Evolutionary conservation across 345 rosid species (phyloP), one percentile per base, ranked within the genome.

Genomic region (Camelina hispida): DNA sequence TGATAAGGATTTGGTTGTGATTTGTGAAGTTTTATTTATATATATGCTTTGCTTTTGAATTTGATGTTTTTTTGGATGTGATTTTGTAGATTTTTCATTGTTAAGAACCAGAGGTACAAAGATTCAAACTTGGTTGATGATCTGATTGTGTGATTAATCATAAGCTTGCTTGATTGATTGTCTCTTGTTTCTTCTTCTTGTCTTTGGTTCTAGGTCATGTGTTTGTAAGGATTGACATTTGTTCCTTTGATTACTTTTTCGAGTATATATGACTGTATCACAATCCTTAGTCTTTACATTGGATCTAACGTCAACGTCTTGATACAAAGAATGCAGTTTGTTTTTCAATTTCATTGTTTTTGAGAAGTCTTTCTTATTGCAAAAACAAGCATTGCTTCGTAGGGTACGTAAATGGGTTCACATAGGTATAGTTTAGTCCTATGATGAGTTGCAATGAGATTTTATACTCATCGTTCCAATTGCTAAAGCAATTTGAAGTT

Each of bases 391-490:
- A 57, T 23, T 75, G 28, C 22, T 35, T 55, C 22, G 30, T 35
- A 18, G 62, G 15, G 15, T 13, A 14, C 3, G 13, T 69, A 28
- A 58, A 53, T 73, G 0, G 13, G 13, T 30, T 53, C 18, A 1
- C 15, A 7, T 46, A 13, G 25, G 1, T 13, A 34, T 0, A 37
- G 15, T 25, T 28, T 51, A 18, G 30, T 72, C 81, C 73, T 23
- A 17, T 78, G 81, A 78, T 78, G 78, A 78, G 78, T 61, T 57
- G 28, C 68, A 48, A 57, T 64, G 81, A 71, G 68, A 7, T 10
- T 57, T 50, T 42, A 30, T 37, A 40, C 63, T 72, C 81, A 43
- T 78, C 81, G 81, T 78, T 77, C 81, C 81, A 71, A 78, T 78
- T 78, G 63, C 81, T 71, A 57, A 66, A 78, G 77, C 77, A 64